Evolutionary conservation across 768 basidiomycete genomes (phyloP).

Genomic region (Infundibulicybe gibba): DNA sequence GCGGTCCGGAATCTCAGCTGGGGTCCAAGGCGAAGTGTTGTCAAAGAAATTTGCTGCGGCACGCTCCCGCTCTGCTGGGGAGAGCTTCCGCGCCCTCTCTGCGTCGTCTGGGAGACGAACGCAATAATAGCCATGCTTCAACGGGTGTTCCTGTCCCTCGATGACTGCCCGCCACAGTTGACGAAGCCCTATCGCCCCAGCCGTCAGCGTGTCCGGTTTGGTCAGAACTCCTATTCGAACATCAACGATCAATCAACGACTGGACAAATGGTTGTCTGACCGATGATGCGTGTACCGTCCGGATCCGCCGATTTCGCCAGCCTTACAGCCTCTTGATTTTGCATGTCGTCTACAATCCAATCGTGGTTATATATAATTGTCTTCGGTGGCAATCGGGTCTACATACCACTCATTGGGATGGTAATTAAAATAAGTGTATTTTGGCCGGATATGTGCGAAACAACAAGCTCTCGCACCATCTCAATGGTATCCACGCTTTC

Average conservation of each 20-base stretch:
- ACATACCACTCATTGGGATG: slow-evolving; percentile 59
- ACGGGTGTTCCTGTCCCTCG: slow-evolving; percentile 37
- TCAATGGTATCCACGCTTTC: slow-evolving; percentile 32
- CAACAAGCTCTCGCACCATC: slow-evolving; percentile 46
- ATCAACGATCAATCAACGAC: neutral
- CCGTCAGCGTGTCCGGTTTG: slow-evolving; percentile 56
- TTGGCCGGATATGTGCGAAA: slow-evolving; percentile 36
- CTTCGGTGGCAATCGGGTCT: neutral
- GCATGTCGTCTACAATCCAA: slow-evolving; percentile 61
- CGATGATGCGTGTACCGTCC: slow-evolving; percentile 57
- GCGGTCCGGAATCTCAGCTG: slow-evolving; percentile 30
- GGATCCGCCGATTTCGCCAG: slow-evolving; percentile 54
- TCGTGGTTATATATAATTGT: neutral
- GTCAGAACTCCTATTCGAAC: slow-evolving; percentile 55
- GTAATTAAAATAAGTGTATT: slow-evolving; percentile 65
- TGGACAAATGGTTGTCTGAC: slow-evolving; percentile 23
- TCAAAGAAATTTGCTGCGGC: slow-evolving; percentile 44
- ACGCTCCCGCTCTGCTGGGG: slow-evolving; percentile 30
- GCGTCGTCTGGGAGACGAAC: slow-evolving; percentile 62
- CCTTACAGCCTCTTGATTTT: slow-evolving; percentile 56
- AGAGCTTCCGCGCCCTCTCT: slow-evolving; percentile 36
- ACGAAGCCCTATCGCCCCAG: slow-evolving; percentile 36
- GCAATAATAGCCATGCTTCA: slow-evolving; percentile 64
- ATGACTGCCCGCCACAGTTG: slow-evolving; percentile 49
- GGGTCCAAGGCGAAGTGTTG: slow-evolving; percentile 46